Conservation (phyloP, 2,329 filamentous ascomycete species). For the Rutstroemia sp. region DNA sequence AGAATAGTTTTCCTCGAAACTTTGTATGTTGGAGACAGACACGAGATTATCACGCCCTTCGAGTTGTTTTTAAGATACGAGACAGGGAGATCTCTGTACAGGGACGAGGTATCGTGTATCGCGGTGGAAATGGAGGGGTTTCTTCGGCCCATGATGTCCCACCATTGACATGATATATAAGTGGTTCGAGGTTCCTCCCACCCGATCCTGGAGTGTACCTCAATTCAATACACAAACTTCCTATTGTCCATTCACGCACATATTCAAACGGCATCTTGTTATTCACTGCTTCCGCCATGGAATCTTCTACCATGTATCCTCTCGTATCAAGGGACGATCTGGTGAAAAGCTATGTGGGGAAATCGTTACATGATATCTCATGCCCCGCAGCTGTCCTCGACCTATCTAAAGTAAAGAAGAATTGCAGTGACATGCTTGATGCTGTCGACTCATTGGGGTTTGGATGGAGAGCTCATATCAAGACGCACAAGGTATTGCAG, state of each 20-base stretch:
- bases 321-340: constrained; percentile 32
- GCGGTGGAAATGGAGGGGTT: too few species aligned
- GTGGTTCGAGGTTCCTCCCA: too few species aligned
- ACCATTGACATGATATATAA: too few species aligned
- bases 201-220: too few species aligned
- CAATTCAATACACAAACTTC: neutral
- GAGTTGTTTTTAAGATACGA: too few species aligned
- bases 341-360: constrained; percentile 45
- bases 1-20: too few species aligned
- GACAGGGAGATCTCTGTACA: too few species aligned
- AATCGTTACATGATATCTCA: constrained; percentile 50
- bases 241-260: neutral
- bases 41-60: too few species aligned
- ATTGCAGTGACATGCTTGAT: constrained; percentile 66
- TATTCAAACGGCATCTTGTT: neutral
- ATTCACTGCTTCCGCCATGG: constrained; percentile 14
- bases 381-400: constrained; percentile 65
- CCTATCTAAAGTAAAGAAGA: constrained; percentile 53
- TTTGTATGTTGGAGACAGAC: too few species aligned
- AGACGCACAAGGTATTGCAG: constrained; percentile 65
- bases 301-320: constrained; percentile 20
- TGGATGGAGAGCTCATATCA: constrained; percentile 69
- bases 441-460: constrained; percentile 52
- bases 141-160: too few species aligned
- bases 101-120: too few species aligned